Percentiles rank a stretch among this genome's conserved stretches.
These are phyloP conservation scores for Forsythia viridissima DNA, from an alignment of 257 asterid species.

Conservation along the genomic window DNA sequence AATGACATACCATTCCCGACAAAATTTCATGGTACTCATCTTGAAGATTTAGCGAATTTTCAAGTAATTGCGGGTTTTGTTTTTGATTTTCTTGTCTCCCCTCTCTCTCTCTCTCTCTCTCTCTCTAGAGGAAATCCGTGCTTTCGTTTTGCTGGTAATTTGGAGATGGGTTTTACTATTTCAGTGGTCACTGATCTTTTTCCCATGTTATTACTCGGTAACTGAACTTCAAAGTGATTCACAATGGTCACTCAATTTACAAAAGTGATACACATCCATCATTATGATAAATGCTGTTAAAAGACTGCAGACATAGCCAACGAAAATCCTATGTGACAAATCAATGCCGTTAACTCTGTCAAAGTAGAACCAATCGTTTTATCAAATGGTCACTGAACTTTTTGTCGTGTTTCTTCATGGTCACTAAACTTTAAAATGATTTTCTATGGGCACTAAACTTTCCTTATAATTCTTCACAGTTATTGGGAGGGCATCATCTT, in stretches of 20 bases:
- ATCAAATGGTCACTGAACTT: too few relatives aligned
- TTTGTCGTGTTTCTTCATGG: too few relatives aligned
- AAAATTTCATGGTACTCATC: slow-evolving; percentile 99
- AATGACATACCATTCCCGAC: slow-evolving; percentile 84
- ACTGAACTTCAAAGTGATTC: too few relatives aligned
- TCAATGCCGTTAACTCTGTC: too few relatives aligned
- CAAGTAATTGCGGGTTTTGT: neutral
- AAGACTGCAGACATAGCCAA: neutral
- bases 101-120: neutral
- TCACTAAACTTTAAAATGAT: neutral
- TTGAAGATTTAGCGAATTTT: slow-evolving; percentile 13
- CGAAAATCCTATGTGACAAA: neutral
- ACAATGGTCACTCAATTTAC: too few relatives aligned
- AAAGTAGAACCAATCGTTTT: too few relatives aligned
- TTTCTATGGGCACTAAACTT: neutral
- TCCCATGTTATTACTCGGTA: too few relatives aligned
- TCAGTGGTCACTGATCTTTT: too few relatives aligned
- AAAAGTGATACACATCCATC: neutral
- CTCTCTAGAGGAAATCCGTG: neutral
- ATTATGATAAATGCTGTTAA: neutral
- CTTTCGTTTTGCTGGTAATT: neutral
- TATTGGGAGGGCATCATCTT: too few relatives aligned
- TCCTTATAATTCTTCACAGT: neutral
- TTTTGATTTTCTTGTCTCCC: neutral
- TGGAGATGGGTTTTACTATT: neutral